Evolutionary conservation across 2,329 filamentous ascomycete species (phyloP).

Genomic region (Diaporthe humulicola): DNA sequence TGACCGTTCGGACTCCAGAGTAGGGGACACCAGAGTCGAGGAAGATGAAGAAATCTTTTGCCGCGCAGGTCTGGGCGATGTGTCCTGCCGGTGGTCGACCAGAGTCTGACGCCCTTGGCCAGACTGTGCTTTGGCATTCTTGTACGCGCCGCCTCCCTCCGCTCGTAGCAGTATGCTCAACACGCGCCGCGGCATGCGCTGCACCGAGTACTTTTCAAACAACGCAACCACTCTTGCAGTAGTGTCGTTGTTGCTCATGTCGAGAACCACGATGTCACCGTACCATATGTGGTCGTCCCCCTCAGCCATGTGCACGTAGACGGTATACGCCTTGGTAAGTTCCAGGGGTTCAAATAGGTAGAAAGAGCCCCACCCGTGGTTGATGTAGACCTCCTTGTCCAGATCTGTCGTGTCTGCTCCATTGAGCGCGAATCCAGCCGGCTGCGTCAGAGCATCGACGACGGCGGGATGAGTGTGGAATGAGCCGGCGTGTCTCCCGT

Average conservation of each 20-base stretch:
- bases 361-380: constrained; percentile 69
- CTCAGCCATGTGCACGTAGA: constrained; percentile 70
- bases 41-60: background rate
- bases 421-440: constrained; percentile 73
- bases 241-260: constrained; percentile 48
- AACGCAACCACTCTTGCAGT: constrained; percentile 60
- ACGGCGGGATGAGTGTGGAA: constrained; percentile 70
- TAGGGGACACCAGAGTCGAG: background rate
- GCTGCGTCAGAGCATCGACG: constrained; percentile 70
- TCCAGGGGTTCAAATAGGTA: constrained; percentile 61
- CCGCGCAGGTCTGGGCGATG: background rate
- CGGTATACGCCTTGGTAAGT: constrained; percentile 62
- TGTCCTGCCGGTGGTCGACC: background rate
- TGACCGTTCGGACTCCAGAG: too few species aligned
- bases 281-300: constrained; percentile 64
- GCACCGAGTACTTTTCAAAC: constrained; percentile 70
- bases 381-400: constrained; percentile 67
- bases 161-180: background rate
- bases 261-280: constrained; percentile 68
- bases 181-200: constrained; percentile 47
- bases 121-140: background rate
- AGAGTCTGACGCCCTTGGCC: background rate
- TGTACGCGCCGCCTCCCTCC: constrained; percentile 2
- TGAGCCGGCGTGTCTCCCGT: constrained; percentile 54
- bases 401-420: constrained; percentile 67